Percentiles rank a stretch among this genome's conserved stretches.
phyloP scores from a whole-genome alignment of 148 eudicot genomes.

The Dianthus caryophyllus region DNA sequence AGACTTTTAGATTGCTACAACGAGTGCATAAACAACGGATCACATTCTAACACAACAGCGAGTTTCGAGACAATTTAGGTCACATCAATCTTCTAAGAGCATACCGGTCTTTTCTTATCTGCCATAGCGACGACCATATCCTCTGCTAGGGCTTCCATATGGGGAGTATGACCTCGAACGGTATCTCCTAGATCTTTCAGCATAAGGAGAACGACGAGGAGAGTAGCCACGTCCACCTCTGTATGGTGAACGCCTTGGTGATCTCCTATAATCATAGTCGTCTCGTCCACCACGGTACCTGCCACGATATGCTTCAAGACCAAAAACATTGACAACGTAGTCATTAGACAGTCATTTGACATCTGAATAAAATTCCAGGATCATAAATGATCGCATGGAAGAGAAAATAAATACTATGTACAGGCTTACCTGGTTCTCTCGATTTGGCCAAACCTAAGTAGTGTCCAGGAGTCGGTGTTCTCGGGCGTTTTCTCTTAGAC shows the following conservation, averaged over 20 bases:
- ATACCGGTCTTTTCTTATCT: slow-evolving; percentile 17
- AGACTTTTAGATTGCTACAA: no score
- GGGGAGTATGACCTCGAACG: slow-evolving; percentile 94
- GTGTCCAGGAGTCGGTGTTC: slow-evolving; percentile 97
- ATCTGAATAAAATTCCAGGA: background rate
- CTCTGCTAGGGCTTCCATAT: slow-evolving; percentile 58
- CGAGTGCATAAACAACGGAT: no score
- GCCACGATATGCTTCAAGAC: slow-evolving; percentile 50
- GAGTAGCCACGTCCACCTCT: slow-evolving; percentile 70
- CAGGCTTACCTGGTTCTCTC: slow-evolving; percentile 39
- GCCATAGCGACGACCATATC: slow-evolving; percentile 62
- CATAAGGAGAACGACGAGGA: slow-evolving; percentile 63
- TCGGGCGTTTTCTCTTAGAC: slow-evolving; percentile 93
- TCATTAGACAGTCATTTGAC: background rate
- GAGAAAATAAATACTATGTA: background rate
- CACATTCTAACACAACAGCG: background rate
- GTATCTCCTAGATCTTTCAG: slow-evolving; percentile 84
- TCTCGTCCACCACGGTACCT: slow-evolving; percentile 70
- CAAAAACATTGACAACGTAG: background rate
- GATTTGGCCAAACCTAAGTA: slow-evolving; percentile 83
- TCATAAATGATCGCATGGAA: background rate
- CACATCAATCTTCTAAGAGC: background rate
- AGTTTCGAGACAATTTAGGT: background rate
- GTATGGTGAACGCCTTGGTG: slow-evolving; percentile 83
- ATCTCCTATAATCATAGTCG: slow-evolving; percentile 72